phyloP scores from a whole-genome alignment of 176 grass and related monocot genomes.

The Guadua angustifolia region DNA sequence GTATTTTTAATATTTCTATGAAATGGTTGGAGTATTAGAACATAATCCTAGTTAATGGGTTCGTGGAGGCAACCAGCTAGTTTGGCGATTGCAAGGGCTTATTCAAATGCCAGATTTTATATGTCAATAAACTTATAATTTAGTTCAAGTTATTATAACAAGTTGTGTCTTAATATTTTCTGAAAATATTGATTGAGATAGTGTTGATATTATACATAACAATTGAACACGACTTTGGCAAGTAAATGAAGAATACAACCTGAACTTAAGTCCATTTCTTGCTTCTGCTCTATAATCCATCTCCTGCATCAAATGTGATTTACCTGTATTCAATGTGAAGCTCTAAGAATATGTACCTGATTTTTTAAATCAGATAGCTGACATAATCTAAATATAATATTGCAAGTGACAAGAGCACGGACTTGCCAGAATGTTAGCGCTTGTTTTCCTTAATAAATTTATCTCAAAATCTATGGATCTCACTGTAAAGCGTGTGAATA shows the following conservation, averaged over 20 bases:
- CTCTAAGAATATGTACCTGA: conserved; percentile 70
- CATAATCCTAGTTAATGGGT: conserved; percentile 15
- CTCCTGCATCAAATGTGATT: conserved; percentile 99
- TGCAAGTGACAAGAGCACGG: conserved; percentile 24
- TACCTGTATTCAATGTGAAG: conserved; percentile 99
- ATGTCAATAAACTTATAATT: neutral
- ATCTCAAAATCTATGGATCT: neutral
- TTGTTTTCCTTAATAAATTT: neutral
- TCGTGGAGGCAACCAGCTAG: neutral
- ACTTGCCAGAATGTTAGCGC: conserved; percentile 4
- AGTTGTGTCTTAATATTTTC: neutral
- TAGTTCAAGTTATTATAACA: neutral
- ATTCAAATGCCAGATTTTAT: neutral
- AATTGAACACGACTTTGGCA: conserved; percentile 17
- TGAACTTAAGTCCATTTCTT: conserved; percentile 90
- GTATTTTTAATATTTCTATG: neutral
- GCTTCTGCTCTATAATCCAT: conserved; percentile 99
- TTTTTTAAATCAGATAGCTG: conserved; percentile 32
- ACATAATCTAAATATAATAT: neutral
- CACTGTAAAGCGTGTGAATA: neutral
- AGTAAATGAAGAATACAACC: conserved; percentile 56
- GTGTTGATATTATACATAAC: conserved; percentile 28
- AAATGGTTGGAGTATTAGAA: neutral
- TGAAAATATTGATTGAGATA: neutral
- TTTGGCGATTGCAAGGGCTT: neutral